Conservation (phyloP, 1,284 basidiomycete genomes). For the Nidula niveotomentosa region DNA sequence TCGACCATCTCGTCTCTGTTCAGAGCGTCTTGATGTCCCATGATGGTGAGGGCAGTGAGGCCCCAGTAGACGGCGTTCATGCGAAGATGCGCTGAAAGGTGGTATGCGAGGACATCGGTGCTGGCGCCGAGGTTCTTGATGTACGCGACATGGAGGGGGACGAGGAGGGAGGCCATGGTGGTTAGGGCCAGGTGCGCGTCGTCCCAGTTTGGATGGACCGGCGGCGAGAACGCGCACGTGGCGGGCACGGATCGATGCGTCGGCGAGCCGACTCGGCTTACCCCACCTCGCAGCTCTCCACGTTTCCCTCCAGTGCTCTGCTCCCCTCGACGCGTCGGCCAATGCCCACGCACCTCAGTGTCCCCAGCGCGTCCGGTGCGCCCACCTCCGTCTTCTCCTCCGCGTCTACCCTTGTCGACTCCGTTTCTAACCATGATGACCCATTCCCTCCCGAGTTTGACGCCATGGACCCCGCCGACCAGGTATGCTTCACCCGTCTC, state of each 20-base stretch:
- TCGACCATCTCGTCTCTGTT: conserved; percentile 82
- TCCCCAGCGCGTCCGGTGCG: background rate
- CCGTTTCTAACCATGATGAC: conserved; percentile 5
- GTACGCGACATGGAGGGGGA: conserved; percentile 70
- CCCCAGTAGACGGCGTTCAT: conserved; percentile 99
- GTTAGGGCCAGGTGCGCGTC: no score
- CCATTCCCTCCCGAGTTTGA: conserved; percentile 41
- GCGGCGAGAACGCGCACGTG: no score
- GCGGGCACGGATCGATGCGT: no score
- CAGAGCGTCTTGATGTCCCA: conserved; percentile 79
- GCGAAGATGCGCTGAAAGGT: conserved; percentile 91
- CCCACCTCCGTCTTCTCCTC: background rate
- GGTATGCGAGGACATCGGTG: conserved; percentile 88
- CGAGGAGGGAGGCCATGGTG: conserved; percentile 15
- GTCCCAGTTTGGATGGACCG: no score
- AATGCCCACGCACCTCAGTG: background rate
- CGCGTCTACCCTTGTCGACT: background rate
- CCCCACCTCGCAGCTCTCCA: no score
- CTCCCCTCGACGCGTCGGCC: no score
- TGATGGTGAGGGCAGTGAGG: conserved; percentile 81
- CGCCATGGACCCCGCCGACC: conserved; percentile 42
- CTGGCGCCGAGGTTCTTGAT: conserved; percentile 75
- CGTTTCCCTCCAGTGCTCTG: no score
- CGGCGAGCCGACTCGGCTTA: no score
- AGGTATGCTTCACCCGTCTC: conserved; percentile 29